Base-by-base conservation (phyloP, 2,329 filamentous ascomycete genomes). In the Aspergillus awamori region DNA sequence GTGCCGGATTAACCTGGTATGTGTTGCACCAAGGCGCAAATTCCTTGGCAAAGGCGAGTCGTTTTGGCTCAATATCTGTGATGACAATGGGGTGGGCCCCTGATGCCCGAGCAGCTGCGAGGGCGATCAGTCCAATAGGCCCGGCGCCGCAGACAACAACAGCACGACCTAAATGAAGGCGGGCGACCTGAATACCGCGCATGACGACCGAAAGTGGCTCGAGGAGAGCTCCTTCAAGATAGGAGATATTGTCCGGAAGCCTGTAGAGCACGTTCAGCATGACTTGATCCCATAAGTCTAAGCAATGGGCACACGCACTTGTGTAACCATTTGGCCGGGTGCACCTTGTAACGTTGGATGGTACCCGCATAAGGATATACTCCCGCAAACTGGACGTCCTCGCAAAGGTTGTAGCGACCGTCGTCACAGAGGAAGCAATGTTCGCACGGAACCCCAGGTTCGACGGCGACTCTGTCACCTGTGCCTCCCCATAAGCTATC, bases 401-500 rank as follows among this genome's bases (percentile, higher is more conserved):
- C 82, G 69, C 87, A 89, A 5, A 88, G 82, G 66, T 89, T 89
- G 67, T 88, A 88, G 10, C 85, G 83, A 3, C 86, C 87, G 26
- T 82, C 81, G 53, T 74, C 74, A 69, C 87, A 89, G 17, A 86
- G 78, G 67, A 84, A 87, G 70, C 87, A 89, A 36, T 77, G 72
- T 10, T 80, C 81, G 68, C 88, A 91, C 0, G 88, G 85, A 1
- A 89, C 84, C 20, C 87, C 86, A 0, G 87, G 87, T 67, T 91
- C 88, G 15, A 91, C 76, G 3, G 88, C 87, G 8, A 91, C 87
- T 55, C 86, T 79, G 68, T 91, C 88, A 10, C 87, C 86, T 73
- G 22, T 17, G 15, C 28, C 39, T 36, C 20, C 22, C n/a, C 8
- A 45, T 55, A 4, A 55, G 38, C 4, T 45, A 8, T 17, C 7